phyloP scores from a whole-genome alignment of 306 rosid species.

The Pterocarpus macrocarpus region DNA sequence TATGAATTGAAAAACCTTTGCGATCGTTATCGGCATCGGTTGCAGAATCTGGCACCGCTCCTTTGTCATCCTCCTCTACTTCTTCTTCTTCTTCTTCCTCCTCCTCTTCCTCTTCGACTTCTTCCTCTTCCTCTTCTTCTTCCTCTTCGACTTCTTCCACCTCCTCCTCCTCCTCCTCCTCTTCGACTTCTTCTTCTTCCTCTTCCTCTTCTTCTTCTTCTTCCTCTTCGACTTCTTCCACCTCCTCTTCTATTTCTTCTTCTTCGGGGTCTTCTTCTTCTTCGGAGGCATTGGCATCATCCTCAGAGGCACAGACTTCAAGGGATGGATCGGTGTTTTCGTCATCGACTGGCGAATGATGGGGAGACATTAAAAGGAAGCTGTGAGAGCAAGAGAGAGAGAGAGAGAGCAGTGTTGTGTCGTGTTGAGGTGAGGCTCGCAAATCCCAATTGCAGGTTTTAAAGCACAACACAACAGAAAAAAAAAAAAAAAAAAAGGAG shows the following conservation, averaged over 20 bases:
- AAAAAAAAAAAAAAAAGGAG: too few relatives aligned
- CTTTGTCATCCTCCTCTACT: neutral
- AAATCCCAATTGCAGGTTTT: neutral
- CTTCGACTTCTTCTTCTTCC: slow-evolving; percentile 35
- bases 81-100: neutral
- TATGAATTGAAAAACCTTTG: slow-evolving; percentile 49
- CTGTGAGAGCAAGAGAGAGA: neutral
- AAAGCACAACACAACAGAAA: too few relatives aligned
- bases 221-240: too few relatives aligned
- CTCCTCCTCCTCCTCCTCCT: neutral
- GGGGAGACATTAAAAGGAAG: slow-evolving; percentile 39
- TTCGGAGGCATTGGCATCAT: neutral
- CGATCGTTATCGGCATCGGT: slow-evolving; percentile 18
- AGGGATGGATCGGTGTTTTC: slow-evolving; percentile 41
- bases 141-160: slow-evolving; percentile 13
- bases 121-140: neutral
- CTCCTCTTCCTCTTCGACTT: slow-evolving; percentile 10
- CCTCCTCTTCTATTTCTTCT: slow-evolving; percentile 7
- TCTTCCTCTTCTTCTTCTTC: neutral
- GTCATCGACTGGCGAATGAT: slow-evolving; percentile 43
- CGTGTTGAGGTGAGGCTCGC: neutral
- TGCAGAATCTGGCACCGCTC: slow-evolving; percentile 40
- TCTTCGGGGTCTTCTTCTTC: slow-evolving; percentile 35
- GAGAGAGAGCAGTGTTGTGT: neutral
- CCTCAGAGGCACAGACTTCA: slow-evolving; percentile 17